Conservation (phyloP, 2,329 filamentous ascomycete genomes). For the Colletotrichum ledebouriae region DNA sequence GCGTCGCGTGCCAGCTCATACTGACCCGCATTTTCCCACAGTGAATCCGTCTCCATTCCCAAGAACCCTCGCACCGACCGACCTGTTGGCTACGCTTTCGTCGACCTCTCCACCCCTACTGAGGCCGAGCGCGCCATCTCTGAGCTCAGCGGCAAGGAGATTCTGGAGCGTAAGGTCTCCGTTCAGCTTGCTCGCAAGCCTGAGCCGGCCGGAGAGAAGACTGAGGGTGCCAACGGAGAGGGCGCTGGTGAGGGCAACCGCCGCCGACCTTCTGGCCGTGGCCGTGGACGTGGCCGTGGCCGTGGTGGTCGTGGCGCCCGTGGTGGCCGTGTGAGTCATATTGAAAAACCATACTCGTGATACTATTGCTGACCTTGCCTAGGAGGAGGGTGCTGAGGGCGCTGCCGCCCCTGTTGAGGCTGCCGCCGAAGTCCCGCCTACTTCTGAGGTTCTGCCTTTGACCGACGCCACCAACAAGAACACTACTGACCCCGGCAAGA, state of each 20-base stretch:
- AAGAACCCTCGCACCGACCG: conserved; percentile 99
- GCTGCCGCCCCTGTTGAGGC: conserved; percentile 57
- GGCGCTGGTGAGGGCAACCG: conserved; percentile 76
- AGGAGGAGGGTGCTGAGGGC: conserved; percentile 63
- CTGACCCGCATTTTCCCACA: conserved; percentile 55
- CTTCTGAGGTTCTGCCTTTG: conserved; percentile 69
- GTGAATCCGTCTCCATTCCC: conserved; percentile 98
- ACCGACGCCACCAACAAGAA: conserved; percentile 72
- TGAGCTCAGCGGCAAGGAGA: conserved; percentile 97
- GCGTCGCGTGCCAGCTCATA: conserved; percentile 42
- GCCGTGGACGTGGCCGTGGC: conserved; percentile 78
- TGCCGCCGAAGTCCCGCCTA: conserved; percentile 59
- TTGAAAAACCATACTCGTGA: not conserved
- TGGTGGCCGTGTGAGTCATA: conserved; percentile 59
- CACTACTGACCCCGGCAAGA: conserved; percentile 72
- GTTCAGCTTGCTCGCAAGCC: conserved; percentile 99
- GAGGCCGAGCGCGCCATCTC: conserved; percentile 96
- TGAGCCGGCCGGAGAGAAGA: conserved; percentile 84
- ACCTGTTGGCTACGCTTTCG: conserved; percentile 98
- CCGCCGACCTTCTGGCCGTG: conserved; percentile 73
- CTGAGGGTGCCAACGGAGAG: conserved; percentile 82
- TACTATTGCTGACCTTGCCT: conserved; percentile 43
- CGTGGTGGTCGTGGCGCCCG: conserved; percentile 76
- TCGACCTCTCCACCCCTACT: conserved; percentile 93
- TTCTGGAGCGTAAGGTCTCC: conserved; percentile 98